These are phyloP conservation scores for Thermothielavioides terrestris DNA, from an alignment of 495 filamentous ascomycete genomes.

Conservation along the genomic window DNA sequence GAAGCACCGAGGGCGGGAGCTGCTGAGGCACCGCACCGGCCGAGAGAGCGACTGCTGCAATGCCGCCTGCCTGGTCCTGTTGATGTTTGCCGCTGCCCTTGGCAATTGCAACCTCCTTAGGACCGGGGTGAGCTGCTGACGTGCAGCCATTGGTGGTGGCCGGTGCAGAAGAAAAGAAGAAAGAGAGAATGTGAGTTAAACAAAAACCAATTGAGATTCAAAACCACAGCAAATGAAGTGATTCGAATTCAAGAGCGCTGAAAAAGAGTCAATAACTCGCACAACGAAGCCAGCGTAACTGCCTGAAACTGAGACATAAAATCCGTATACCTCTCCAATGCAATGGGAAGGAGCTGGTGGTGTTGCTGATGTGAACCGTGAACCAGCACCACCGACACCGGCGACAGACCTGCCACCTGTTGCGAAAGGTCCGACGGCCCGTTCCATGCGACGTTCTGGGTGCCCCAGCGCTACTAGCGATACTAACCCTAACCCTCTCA, in stretches of 20 bases:
- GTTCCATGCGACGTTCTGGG: too few relatives aligned
- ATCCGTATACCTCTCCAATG: too few relatives aligned
- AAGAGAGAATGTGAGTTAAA: neutral
- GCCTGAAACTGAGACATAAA: too few relatives aligned
- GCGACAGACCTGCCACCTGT: too few relatives aligned
- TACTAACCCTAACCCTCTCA: too few relatives aligned
- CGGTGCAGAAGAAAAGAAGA: neutral
- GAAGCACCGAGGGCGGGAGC: constrained; percentile 23
- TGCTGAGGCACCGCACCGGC: constrained; percentile 28
- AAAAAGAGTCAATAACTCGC: too few relatives aligned
- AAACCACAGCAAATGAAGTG: neutral
- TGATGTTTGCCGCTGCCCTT: constrained; percentile 8
- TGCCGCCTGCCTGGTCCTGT: constrained; percentile 8
- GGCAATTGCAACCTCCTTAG: constrained; percentile 16
- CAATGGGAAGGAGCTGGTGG: too few relatives aligned
- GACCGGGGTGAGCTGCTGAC: constrained; percentile 16
- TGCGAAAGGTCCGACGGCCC: too few relatives aligned
- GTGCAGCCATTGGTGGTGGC: constrained; percentile 15
- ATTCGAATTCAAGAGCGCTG: neutral
- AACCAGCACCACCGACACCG: too few relatives aligned
- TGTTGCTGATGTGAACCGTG: too few relatives aligned
- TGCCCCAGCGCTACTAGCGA: too few relatives aligned
- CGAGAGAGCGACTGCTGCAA: constrained; percentile 12
- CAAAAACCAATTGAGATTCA: neutral
- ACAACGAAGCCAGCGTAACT: too few relatives aligned